phyloP scores from a whole-genome alignment of 192 early-diverging fungal genomes.

The Coemansia sp. region DNA sequence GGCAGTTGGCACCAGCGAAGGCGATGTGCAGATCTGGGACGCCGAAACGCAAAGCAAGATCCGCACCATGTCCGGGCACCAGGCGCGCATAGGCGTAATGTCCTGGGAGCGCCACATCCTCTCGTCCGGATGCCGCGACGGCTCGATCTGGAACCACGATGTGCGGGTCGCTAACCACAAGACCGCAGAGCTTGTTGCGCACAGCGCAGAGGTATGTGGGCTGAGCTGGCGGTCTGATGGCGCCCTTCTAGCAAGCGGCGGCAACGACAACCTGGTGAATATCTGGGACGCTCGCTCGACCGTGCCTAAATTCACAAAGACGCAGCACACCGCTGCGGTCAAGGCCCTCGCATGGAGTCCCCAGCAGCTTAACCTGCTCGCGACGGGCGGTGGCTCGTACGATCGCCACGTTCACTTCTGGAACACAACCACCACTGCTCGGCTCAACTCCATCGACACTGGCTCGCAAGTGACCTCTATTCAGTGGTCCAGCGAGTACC shows the following conservation, averaged over 20 bases:
- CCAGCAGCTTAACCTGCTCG: conserved; percentile 79
- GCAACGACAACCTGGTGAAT: conserved; percentile 90
- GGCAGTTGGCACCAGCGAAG: conserved; percentile 70
- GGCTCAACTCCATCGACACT: conserved; percentile 69
- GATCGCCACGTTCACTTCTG: conserved; percentile 92
- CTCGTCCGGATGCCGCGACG: conserved; percentile 83
- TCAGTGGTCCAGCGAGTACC: conserved; percentile 77
- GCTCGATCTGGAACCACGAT: conserved; percentile 92
- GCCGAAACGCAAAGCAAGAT: conserved; percentile 68
- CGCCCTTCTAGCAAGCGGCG: conserved; percentile 81
- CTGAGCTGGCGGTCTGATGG: conserved; percentile 83
- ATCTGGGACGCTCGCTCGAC: conserved; percentile 78
- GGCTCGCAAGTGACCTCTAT: conserved; percentile 91
- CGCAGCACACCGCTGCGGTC: conserved; percentile 83
- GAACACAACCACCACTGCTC: conserved; percentile 71
- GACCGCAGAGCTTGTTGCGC: conserved; percentile 63
- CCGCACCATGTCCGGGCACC: conserved; percentile 80
- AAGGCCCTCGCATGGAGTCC: conserved; percentile 97
- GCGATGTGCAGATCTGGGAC: conserved; percentile 91
- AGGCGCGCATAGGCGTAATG: conserved; percentile 76
- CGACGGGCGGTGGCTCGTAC: conserved; percentile 86
- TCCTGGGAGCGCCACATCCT: conserved; percentile 82
- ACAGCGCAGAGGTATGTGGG: conserved; percentile 82
- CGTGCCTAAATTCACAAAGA: conserved; percentile 66
- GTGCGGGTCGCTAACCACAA: conserved; percentile 86